These are phyloP conservation scores for Saccharum officinarum DNA, from an alignment of 176 grass and related monocot species.

Conservation along the genomic window DNA sequence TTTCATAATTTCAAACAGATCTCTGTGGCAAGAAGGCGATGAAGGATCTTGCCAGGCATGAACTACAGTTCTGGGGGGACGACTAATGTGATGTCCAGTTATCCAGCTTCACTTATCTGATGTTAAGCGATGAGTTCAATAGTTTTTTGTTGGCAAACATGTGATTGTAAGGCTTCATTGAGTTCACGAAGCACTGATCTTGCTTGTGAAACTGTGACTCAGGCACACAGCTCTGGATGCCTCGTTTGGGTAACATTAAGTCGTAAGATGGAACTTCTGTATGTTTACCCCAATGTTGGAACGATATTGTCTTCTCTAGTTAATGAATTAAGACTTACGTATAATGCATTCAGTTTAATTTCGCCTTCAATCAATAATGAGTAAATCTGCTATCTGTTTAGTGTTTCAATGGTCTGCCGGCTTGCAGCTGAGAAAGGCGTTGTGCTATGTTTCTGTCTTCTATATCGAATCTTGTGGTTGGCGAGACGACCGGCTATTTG, in stretches of 20 bases:
- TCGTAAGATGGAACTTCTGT: not conserved
- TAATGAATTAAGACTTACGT: not conserved
- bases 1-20: constrained; percentile 31
- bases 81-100: not conserved
- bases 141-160: not conserved
- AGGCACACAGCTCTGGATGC: not conserved
- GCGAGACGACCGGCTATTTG: not conserved
- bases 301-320: not conserved
- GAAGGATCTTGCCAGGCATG: constrained; percentile 28
- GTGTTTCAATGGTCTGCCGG: not conserved
- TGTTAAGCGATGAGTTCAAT: not conserved
- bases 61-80: not conserved
- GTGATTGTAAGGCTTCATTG: not conserved
- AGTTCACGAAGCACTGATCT: not conserved
- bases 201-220: not conserved
- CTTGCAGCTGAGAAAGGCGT: not conserved
- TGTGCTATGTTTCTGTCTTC: not conserved
- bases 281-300: too few species aligned
- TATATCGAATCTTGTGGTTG: not conserved
- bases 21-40: constrained; percentile 7
- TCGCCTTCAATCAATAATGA: not conserved
- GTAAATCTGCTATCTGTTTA: not conserved
- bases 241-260: not conserved
- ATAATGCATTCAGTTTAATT: not conserved
- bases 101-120: not conserved